Base-by-base conservation (phyloP, 179 eudicot genomes). In the Amaranthus tricolor region DNA sequence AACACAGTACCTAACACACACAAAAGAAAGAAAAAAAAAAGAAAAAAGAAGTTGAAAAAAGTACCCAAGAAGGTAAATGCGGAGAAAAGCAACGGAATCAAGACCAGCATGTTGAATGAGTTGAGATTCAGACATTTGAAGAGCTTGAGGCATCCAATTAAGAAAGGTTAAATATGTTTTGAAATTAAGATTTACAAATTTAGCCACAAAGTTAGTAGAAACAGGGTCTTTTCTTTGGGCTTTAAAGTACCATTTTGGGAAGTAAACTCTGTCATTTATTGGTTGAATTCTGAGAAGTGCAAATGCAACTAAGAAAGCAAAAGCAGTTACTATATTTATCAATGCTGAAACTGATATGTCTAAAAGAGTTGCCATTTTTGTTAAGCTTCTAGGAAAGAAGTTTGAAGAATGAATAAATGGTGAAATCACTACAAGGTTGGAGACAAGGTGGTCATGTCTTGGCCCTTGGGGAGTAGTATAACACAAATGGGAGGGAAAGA, bases 291-390 rank as follows among this genome's bases (percentile, higher is more conserved):
- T 78, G 44, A 91, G 86, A 1, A 91, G 75, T 16, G 96, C 96
- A 76, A 91, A 91, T 24, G 96, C 96, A 47, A 91, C 73, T 6
- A 91, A 66, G 75, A 91, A 91, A 7, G 90, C 89, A 55, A 91
- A 83, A 21, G 96, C 87, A 66, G 78, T 73, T 7, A 86, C 57
- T 66, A 91, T 85, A 86, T 91, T 91, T 70, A 91, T 85, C 11
- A 83, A 70, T 55, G 96, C 96, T 73, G 96, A 89, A 9, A 91
- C 96, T 52, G 92, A 90, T 17, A 91, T 91, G 82, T 91, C 94
- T 48, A 65, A 83, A 15, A 91, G 77, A 65, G 88, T 82, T 5
- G 91, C 92, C 91, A 91, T 91, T 76, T 80, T 67, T 48, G 5
- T n/a, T 0, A 17, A 7, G 24, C 12, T 47, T 48, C 31, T 15